Evolutionary conservation across 805 yeast genomes (phyloP), one percentile per base, ranked within the genome.

Genomic region (Tanozyma kutaoensis): DNA sequence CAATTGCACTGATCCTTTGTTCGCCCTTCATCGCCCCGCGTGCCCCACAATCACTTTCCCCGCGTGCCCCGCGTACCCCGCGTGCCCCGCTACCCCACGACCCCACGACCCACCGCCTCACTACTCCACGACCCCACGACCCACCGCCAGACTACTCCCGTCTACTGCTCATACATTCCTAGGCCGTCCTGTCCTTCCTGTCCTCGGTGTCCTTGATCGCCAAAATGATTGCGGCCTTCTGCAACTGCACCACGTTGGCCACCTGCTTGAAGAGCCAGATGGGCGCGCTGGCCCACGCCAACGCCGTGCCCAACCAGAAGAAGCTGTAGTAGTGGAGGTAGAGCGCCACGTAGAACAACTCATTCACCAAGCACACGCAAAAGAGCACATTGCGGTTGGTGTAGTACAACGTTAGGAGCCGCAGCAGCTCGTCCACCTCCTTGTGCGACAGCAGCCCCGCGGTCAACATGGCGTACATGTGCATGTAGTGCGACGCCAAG

Each of bases 401-500:
- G 58, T 91, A 91, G 63, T 91, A 91, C 36, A 88, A 64, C 39
- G 76, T 72, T 47, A 91, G 64, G 31, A 91, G 62, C 35, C 79
- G 75, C 18, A 74, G 66, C 38, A 75, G 72, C 42, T 72, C 66
- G 30, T 72, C 77, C 29, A 93, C 78, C 35, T 70, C 68, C 61
- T 91, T 91, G 57, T 91, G 99, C 23, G 86, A 72, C 8, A 68
- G 49, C 3, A 79, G 73, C 12, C 97, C 97, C 21, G 73, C 60
- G 28, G 75, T 66, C 41, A 86, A 60, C 57, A 84, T 79, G 23
- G 97, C 95, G 52, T 86, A 86, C 98, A 91, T 91, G 58, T 91
- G 98, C 80, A 91, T 81, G 58, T 91, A 91, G 50, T 91, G 99
- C 28, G 93, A 79, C 2, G 96, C 85, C 42, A 91, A 66, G 38